These are phyloP conservation scores for Biscogniauxia marginata DNA, from an alignment of 2,329 filamentous ascomycete genomes.

Conservation along the genomic window DNA sequence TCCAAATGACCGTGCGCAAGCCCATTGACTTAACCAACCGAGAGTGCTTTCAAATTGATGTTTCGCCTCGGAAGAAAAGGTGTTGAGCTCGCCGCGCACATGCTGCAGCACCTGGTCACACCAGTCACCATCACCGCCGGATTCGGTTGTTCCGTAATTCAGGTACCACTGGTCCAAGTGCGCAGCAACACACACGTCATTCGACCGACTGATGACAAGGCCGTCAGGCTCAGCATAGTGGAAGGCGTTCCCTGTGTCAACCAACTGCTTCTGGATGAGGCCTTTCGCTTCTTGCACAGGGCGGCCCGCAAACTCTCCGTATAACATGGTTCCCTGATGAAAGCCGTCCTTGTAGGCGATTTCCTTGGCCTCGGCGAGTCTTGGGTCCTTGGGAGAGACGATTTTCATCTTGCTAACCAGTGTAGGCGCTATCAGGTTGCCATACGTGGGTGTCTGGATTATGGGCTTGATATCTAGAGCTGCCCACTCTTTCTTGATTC, in stretches of 20 bases:
- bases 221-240: conserved; percentile 92
- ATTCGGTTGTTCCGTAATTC: conserved; percentile 68
- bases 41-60: conserved; percentile 2
- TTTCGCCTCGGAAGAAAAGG: conserved; percentile 5
- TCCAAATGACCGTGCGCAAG: conserved; percentile 1
- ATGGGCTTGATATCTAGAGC: conserved; percentile 86
- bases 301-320: conserved; percentile 78
- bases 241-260: conserved; percentile 78
- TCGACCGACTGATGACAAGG: conserved; percentile 82
- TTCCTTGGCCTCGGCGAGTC: conserved; percentile 91
- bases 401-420: conserved; percentile 95
- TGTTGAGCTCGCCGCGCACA: conserved; percentile 1
- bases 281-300: background rate
- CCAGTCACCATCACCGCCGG: conserved; percentile 1
- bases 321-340: conserved; percentile 89
- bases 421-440: conserved; percentile 74
- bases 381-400: conserved; percentile 90
- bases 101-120: background rate
- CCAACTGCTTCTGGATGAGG: conserved; percentile 53
- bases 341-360: conserved; percentile 96
- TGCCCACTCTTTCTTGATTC: conserved; percentile 95
- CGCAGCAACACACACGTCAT: conserved; percentile 89
- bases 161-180: conserved; percentile 97
- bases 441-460: conserved; percentile 80
- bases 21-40: conserved; percentile 5